Percentiles rank a stretch among this genome's conserved stretches.
Conservation (phyloP, 495 filamentous ascomycete genomes). For the Ramalina intermedia region DNA sequence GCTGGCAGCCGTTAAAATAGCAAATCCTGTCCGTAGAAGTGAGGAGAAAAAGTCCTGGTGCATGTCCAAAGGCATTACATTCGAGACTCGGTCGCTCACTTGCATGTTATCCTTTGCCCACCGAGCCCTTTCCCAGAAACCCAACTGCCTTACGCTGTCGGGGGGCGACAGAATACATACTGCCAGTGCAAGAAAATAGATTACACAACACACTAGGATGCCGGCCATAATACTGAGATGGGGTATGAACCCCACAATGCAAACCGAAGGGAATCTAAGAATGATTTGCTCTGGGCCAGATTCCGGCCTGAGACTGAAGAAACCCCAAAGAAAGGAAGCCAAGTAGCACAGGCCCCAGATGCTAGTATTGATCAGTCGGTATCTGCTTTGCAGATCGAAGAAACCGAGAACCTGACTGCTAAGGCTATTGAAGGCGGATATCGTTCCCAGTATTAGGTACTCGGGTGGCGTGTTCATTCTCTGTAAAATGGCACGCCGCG, state of each 20-base stretch:
- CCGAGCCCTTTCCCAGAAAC: constrained; percentile 34
- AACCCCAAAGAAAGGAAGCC: constrained; percentile 58
- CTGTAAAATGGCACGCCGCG: constrained; percentile 25
- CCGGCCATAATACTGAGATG: constrained; percentile 73
- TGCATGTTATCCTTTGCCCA: constrained; percentile 79
- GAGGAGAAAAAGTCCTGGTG: constrained; percentile 93
- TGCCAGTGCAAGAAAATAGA: constrained; percentile 62
- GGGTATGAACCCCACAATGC: constrained; percentile 86
- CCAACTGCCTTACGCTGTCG: constrained; percentile 24
- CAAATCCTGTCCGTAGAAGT: constrained; percentile 71
- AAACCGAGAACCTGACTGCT: constrained; percentile 71
- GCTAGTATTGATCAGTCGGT: constrained; percentile 68
- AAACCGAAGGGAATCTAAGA: constrained; percentile 81
- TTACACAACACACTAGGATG: constrained; percentile 53
- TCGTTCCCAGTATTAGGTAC: constrained; percentile 67
- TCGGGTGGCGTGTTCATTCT: constrained; percentile 76
- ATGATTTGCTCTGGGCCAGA: constrained; percentile 25
- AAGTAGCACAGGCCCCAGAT: constrained; percentile 87
- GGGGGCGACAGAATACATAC: constrained; percentile 62
- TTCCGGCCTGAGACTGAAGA: constrained; percentile 39
- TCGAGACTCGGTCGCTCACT: constrained; percentile 69
- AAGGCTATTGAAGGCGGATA: constrained; percentile 83
- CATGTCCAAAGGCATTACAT: constrained; percentile 54
- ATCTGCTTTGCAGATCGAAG: constrained; percentile 58
- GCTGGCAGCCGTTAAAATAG: constrained; percentile 75